phyloP scores from a whole-genome alignment of 306 rosid genomes.

The Vigna mungo region DNA sequence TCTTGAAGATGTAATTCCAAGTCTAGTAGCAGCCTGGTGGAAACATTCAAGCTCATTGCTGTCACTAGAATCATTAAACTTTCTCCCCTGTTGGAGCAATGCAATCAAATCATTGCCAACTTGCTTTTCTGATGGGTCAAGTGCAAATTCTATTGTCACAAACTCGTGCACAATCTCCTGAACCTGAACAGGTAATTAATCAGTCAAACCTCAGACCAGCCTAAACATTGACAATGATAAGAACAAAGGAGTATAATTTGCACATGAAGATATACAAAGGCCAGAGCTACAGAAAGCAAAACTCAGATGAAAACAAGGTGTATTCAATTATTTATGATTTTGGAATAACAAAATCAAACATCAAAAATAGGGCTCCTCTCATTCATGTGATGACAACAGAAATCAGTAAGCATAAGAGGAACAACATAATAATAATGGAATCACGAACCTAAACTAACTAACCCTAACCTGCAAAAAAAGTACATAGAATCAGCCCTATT shows the following conservation, averaged over 20 bases:
- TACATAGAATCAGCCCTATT: not conserved
- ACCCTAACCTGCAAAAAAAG: not conserved
- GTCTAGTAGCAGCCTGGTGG: constrained; percentile 90
- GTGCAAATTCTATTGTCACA: constrained; percentile 61
- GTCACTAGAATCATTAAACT: constrained; percentile 67
- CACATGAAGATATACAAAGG: constrained; percentile 3
- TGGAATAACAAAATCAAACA: constrained; percentile 17
- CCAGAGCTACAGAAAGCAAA: constrained; percentile 11
- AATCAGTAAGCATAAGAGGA: constrained; percentile 21
- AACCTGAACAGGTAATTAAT: constrained; percentile 63
- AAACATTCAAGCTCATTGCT: constrained; percentile 91
- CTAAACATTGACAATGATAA: not conserved
- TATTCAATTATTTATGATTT: constrained; percentile 4
- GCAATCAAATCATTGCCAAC: constrained; percentile 83
- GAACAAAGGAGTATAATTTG: not conserved
- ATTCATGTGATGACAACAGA: constrained; percentile 15
- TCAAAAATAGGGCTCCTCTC: not conserved
- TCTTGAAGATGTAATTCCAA: constrained; percentile 94
- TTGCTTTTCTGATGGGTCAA: constrained; percentile 90
- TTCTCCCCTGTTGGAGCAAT: constrained; percentile 90
- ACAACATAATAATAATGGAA: constrained; percentile 22
- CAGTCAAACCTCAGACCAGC: constrained; percentile 33
- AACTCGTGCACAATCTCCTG: constrained; percentile 77
- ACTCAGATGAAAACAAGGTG: constrained; percentile 17
- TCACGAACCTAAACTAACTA: constrained; percentile 27